Evolutionary conservation across 805 yeast genomes (phyloP).

Genomic region (Hanseniaspora thailandica): DNA sequence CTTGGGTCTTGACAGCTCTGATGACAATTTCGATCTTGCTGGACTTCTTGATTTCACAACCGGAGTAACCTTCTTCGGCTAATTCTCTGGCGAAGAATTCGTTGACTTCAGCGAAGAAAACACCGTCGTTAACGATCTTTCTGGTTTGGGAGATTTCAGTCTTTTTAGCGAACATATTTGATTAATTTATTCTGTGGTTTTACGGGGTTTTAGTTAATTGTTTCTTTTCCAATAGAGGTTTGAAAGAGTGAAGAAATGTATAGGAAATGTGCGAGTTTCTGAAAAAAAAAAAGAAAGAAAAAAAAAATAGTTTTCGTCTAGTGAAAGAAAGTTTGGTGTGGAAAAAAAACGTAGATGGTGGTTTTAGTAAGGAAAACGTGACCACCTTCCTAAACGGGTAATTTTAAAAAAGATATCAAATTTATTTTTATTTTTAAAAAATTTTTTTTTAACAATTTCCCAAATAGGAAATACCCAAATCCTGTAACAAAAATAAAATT

Average conservation of each 20-base stretch:
- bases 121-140: constrained; percentile 99
- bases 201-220: background rate
- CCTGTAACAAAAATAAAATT: background rate
- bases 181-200: background rate
- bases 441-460: background rate
- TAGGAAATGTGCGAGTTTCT: background rate
- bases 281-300: background rate
- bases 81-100: constrained; percentile 99
- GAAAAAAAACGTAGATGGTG: background rate
- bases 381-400: background rate
- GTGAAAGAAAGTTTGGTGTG: too few species aligned
- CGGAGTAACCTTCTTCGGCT: constrained; percentile 99
- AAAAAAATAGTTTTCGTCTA: background rate
- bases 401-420: background rate
- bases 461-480: background rate
- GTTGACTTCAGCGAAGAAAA: constrained; percentile 98
- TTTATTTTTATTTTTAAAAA: background rate
- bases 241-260: background rate
- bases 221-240: background rate
- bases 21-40: constrained; percentile 95
- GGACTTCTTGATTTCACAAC: constrained; percentile 98
- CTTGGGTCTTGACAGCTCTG: constrained; percentile 98
- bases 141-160: constrained; percentile 81
- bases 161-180: constrained; percentile 17
- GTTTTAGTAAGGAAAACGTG: background rate